These are phyloP conservation scores for Pseudogymnoascus sp. DNA, from an alignment of 2,329 filamentous ascomycete genomes.

Conservation along the genomic window DNA sequence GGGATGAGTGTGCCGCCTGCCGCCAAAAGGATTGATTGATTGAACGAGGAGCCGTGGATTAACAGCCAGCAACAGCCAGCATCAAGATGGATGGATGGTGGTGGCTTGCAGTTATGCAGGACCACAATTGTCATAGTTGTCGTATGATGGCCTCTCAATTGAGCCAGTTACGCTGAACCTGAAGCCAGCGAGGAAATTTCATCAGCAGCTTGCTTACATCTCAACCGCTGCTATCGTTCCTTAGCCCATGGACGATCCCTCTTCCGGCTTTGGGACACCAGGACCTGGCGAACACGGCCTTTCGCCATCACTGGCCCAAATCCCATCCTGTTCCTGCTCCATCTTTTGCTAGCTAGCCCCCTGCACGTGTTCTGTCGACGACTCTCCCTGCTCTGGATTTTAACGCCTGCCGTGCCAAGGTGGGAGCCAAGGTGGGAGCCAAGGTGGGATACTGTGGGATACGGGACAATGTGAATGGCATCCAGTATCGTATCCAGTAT, in stretches of 20 bases:
- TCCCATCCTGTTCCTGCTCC: background rate
- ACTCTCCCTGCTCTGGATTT: background rate
- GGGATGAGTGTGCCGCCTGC: background rate
- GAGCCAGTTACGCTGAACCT: background rate
- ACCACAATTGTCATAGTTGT: background rate
- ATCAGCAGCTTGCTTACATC: background rate
- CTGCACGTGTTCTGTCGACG: background rate
- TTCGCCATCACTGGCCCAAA: background rate
- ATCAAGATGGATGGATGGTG: too few relatives aligned
- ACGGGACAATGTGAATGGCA: background rate
- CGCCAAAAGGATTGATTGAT: background rate
- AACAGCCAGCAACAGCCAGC: background rate
- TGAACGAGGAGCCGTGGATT: background rate
- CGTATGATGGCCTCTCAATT: background rate
- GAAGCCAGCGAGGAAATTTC: background rate
- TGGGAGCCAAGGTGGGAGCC: background rate
- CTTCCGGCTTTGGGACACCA: background rate
- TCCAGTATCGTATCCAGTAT: background rate
- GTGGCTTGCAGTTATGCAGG: background rate
- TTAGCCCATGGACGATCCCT: background rate
- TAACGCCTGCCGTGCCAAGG: background rate
- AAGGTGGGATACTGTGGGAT: background rate
- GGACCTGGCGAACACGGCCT: background rate
- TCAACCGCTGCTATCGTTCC: background rate
- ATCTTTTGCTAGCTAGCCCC: background rate